Conservation (phyloP, 2,329 filamentous ascomycete genomes). For the Monilinia polystroma region DNA sequence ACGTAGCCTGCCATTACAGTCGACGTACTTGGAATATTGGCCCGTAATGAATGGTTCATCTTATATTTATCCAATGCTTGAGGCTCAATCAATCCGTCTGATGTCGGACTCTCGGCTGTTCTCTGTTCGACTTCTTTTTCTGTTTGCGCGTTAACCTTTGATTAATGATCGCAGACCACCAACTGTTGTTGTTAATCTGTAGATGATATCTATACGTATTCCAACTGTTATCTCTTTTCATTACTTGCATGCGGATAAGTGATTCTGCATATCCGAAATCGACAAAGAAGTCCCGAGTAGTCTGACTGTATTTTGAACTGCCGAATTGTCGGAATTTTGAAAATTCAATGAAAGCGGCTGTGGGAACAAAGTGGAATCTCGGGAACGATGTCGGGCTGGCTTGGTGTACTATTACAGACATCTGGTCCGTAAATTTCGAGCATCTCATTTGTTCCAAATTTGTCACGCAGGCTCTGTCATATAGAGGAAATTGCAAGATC, state of each 20-base stretch:
- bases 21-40: background rate
- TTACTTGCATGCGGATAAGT: background rate
- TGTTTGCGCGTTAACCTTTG: conserved; percentile 11
- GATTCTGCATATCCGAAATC: conserved; percentile 1
- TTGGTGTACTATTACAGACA: background rate
- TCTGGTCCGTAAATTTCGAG: background rate
- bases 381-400: background rate
- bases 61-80: conserved; percentile 11
- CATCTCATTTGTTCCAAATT: background rate
- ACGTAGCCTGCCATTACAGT: conserved; percentile 10
- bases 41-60: background rate
- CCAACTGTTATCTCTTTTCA: background rate
- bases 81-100: conserved; percentile 1
- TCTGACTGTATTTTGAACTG: conserved; percentile 13
- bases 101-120: background rate
- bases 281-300: conserved; percentile 2
- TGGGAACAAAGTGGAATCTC: background rate
- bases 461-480: background rate
- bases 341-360: background rate
- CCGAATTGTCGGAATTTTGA: conserved; percentile 2
- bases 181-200: conserved; percentile 9
- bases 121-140: background rate
- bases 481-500: background rate
- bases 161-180: background rate
- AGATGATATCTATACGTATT: background rate